Evolutionary conservation across 176 grass and related monocot genomes (phyloP), one percentile per base, ranked within the genome.

Genomic region (Triticum dicoccoides): DNA sequence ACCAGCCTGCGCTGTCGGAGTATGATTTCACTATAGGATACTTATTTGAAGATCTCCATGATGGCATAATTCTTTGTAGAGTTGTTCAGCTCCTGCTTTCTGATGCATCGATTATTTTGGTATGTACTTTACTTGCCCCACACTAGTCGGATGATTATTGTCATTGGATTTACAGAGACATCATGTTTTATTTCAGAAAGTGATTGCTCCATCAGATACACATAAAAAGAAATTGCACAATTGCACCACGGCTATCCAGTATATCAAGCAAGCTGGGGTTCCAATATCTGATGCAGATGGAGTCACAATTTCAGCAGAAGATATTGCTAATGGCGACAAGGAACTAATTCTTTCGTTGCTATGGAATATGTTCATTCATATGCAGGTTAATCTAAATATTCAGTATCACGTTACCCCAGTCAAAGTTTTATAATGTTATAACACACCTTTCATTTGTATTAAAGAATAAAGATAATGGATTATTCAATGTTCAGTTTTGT

Each of bases 31-130:
- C 79, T 39, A 79, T 94, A 52, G 51, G 44, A 85, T 83, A 37
- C 80, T 44, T 92, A 90, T 94, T 89, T 89, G 85, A 90, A 79
- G 92, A 94, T 91, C 38, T 94, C 85, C 89, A 90, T 64, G 89
- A 94, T 88, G 89, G 92, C 32, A 76, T 92, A 86, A 73, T 89
- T 84, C 82, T 94, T 21, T 94, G 87, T 87, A 89, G 89, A 89
- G 85, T 85, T 72, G 64, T 85, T 83, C 92, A 94, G 80, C 82
- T 94, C 47, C 86, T 94, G 74, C 67, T 82, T 30, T 78, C 65
- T 77, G 68, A 94, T 56, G 73, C 89, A 85, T 92, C 87, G 13
- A 83, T 92, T 82, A 42, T 94, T 79, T 85, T 65, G 56, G 92
- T 92, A 83, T 65, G 85, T 8, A 79, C 42, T 82, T 74, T 44